Evolutionary conservation across 352 stramenopile species (phyloP).

Genomic region (Phytopythium vexans): DNA sequence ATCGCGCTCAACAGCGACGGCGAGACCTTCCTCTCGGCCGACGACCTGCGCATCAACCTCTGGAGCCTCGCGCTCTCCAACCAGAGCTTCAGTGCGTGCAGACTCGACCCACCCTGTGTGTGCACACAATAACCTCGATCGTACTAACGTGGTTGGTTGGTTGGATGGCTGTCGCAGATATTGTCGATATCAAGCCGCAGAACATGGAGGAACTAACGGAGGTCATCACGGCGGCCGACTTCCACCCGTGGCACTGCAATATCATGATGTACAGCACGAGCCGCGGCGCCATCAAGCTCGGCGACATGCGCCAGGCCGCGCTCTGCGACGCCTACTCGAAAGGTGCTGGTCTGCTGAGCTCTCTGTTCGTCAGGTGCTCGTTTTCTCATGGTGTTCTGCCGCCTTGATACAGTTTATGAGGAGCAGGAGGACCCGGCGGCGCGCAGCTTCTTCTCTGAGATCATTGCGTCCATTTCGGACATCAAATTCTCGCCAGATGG

Average conservation of each 20-base stretch:
- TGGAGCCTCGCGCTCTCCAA: conserved; percentile 92
- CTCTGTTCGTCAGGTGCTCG: neutral
- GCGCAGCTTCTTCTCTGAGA: conserved; percentile 95
- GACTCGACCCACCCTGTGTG: neutral
- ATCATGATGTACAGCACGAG: conserved; percentile 96
- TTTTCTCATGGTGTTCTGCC: conserved; percentile 1
- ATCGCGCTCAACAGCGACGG: conserved; percentile 93
- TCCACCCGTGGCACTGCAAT: conserved; percentile 92
- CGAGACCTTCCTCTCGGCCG: conserved; percentile 95
- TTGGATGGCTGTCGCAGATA: conserved; percentile 49
- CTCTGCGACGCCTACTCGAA: conserved; percentile 85
- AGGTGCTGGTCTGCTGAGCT: conserved; percentile 20
- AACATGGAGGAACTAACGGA: conserved; percentile 98
- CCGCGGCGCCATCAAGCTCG: conserved; percentile 90
- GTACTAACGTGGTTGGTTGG: neutral
- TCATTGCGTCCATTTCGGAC: conserved; percentile 94
- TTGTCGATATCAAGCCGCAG: conserved; percentile 96
- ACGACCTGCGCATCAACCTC: conserved; percentile 95
- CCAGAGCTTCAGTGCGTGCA: conserved; percentile 86
- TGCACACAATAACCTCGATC: neutral
- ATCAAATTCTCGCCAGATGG: conserved; percentile 93
- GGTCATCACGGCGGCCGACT: conserved; percentile 94
- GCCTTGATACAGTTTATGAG: conserved; percentile 55
- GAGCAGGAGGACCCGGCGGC: conserved; percentile 74
- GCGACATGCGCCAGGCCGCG: conserved; percentile 89